Evolutionary conservation across 2,329 filamentous ascomycete genomes (phyloP), one percentile per base, ranked within the genome.

Genomic region (Colletotrichum horii): DNA sequence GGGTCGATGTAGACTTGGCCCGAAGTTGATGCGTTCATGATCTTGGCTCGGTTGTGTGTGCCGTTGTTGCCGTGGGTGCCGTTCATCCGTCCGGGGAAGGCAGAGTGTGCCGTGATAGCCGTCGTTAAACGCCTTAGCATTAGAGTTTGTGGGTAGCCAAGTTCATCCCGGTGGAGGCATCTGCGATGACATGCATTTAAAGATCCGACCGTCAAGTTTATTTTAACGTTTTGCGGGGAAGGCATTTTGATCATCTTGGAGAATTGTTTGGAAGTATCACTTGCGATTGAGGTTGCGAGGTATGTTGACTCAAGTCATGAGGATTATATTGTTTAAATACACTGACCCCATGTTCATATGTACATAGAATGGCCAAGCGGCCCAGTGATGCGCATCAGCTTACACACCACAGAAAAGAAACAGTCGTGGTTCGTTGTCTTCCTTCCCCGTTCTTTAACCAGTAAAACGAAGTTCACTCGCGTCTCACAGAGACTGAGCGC

Each of bases 301-400:
- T 56, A 16, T 24, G 12, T 61, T 24, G 26, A 14, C 30, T 61
- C 58, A 61, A 73, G 56, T 73, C 70, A 75, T 68, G 56, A 68
- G 70, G 64, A 65, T 73, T 75, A 64, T 75, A 75, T 72, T 75
- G 22, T 34, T 24, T 72, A 73, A 60, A 60, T 73, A 75, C 64
- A 75, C 60, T 34, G 14, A 68, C 70, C 56, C 58, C 64, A 75
- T 69, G 73, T 73, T 36, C 34, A 73, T 75, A 75, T 75, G 15
- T 75, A 75, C 73, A 75, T 9, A 30, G 70, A 75, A 75, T 48
- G 58, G 34, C 70, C 73, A 75, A 73, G 58, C 26, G 64, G 70
- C 70, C 70, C 43, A 48, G 64, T 66, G 65, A 26, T 69, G 70
- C 34, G 70, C 70, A 73, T 75, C 70, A 75, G 73, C 70, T 68